These are phyloP conservation scores for Boletus rubropictus DNA, from an alignment of 768 basidiomycete species.

Conservation along the genomic window DNA sequence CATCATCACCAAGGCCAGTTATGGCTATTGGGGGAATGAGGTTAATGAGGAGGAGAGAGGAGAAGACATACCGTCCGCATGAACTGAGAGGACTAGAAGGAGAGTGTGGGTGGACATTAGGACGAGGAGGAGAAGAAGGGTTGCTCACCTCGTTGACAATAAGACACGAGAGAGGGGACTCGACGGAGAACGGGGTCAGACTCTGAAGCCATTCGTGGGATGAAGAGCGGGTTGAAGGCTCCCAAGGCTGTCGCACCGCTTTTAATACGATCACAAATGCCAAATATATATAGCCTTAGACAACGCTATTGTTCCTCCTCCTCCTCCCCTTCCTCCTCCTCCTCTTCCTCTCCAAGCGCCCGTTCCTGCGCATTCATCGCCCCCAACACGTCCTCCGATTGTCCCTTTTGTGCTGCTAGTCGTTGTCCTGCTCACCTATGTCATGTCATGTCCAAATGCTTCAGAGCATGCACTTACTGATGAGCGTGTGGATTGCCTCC, in stretches of 20 bases:
- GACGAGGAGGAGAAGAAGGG: neutral
- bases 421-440: conserved; percentile 55
- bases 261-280: conserved; percentile 17
- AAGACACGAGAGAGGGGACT: conserved; percentile 58
- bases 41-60: neutral
- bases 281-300: conserved; percentile 12
- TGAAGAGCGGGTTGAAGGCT: neutral
- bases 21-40: conserved; percentile 43
- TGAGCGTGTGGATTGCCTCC: conserved; percentile 86
- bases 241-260: neutral
- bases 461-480: conserved; percentile 54
- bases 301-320: conserved; percentile 3
- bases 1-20: conserved; percentile 50
- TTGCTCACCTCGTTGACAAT: conserved; percentile 66
- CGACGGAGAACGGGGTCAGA: conserved; percentile 33
- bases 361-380: conserved; percentile 77
- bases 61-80: conserved; percentile 53
- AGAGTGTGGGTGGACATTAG: conserved; percentile 13
- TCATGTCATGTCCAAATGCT: conserved; percentile 6
- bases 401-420: conserved; percentile 71
- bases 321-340: conserved; percentile 2
- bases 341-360: conserved; percentile 46
- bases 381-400: conserved; percentile 73
- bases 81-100: conserved; percentile 47
- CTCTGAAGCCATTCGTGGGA: conserved; percentile 31